Evolutionary conservation across 2,329 filamentous ascomycete genomes (phyloP), one percentile per base, ranked within the genome.

Genomic region (Sclerotiophoma versabilis): DNA sequence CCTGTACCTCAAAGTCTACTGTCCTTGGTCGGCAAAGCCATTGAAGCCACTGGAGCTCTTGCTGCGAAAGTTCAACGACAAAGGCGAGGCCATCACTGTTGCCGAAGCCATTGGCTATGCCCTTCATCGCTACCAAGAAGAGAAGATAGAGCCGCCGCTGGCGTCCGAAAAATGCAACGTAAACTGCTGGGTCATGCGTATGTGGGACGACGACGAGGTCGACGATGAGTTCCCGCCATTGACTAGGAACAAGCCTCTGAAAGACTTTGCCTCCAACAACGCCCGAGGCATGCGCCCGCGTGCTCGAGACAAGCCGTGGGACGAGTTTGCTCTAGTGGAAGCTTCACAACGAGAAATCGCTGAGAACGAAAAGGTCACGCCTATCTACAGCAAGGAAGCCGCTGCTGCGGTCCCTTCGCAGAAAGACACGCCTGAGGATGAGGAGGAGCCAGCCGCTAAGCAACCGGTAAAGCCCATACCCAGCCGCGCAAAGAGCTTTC

Each of bases 161-260:
- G 78, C 85, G 0, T 71, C 78, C 2, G 84, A 87, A 44, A 90
- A 91, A 68, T 79, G 86, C 46, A 91, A 91, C 63, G 87, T 93
- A 63, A 93, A 93, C 68, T 87, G 87, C 79, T 95, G 90, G 89
- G 91, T 87, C 20, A 77, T 96, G 50, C 84, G 90, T 33, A 92
- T 96, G 86, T 90, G 93, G 8, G 86, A 95, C 69, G 90, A 91
- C 50, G 91, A 89, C 42, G 91, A 95, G 68, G 87, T 93, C 1
- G 91, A 96, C 63, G 89, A 92, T 60, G 91, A 95, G 68, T 95
- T 95, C 60, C 90, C 90, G 26, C 87, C 91, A 0, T 80, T 95
- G 33, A 88, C 90, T 53, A 83, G 91, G 29, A 91, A 85, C 19
- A 89, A 89, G 65, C 83, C 87, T 2, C 81, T 95, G n/a, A 85